phyloP scores from a whole-genome alignment of 768 basidiomycete species.

The Boletus sp. region DNA sequence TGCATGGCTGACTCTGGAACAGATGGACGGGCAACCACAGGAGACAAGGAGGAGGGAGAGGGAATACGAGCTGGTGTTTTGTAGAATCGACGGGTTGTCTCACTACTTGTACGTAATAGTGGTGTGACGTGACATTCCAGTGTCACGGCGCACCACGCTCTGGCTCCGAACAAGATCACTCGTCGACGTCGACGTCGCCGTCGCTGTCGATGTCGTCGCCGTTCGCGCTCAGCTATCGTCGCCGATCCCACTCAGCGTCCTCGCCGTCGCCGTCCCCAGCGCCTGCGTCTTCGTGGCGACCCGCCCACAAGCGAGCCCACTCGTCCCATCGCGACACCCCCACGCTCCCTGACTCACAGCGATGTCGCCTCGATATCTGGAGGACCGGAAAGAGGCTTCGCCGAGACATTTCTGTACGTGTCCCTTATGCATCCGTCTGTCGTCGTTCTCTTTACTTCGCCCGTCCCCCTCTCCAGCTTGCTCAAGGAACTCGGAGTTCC shows the following conservation, averaged over 20 bases:
- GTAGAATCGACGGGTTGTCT: slow-evolving; percentile 8
- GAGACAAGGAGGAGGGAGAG: not conserved
- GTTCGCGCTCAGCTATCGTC: slow-evolving; percentile 38
- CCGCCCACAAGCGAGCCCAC: slow-evolving; percentile 48
- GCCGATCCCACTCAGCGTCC: slow-evolving; percentile 51
- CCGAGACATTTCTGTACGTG: slow-evolving; percentile 44
- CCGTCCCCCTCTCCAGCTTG: slow-evolving; percentile 9
- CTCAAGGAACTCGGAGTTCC: slow-evolving; percentile 26
- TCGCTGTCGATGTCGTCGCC: slow-evolving; percentile 34
- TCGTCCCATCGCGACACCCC: slow-evolving; percentile 37
- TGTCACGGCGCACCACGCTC: slow-evolving; percentile 12
- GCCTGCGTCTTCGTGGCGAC: slow-evolving; percentile 38
- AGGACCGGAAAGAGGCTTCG: slow-evolving; percentile 54
- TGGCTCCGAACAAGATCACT: slow-evolving; percentile 17
- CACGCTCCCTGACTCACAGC: slow-evolving; percentile 38
- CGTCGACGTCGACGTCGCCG: slow-evolving; percentile 1
- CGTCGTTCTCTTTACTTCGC: slow-evolving; percentile 5
- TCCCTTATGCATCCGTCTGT: not conserved
- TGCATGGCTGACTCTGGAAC: not conserved
- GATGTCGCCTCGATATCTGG: slow-evolving; percentile 53
- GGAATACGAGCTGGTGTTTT: slow-evolving; percentile 21
- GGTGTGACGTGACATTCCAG: slow-evolving; percentile 23
- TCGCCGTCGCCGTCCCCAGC: slow-evolving; percentile 36
- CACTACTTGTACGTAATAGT: slow-evolving; percentile 20
- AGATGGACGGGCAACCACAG: not conserved